Evolutionary conservation across 768 basidiomycete genomes (phyloP).

Genomic region (Boletus sensibilis): DNA sequence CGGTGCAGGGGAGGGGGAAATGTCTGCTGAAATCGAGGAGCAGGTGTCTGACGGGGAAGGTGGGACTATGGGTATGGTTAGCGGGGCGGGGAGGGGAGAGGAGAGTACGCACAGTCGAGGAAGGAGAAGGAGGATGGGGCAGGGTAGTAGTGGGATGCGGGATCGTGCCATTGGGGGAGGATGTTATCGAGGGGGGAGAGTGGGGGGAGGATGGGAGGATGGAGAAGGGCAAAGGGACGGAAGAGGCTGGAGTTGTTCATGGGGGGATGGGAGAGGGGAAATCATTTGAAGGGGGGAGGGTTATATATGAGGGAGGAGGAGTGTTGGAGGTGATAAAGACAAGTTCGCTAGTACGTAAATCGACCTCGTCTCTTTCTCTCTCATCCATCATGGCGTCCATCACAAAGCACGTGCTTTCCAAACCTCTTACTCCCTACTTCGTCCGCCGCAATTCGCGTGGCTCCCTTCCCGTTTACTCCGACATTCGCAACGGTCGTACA

Average conservation of each 20-base stretch:
- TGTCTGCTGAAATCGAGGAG: constrained; percentile 26
- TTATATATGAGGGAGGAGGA: constrained; percentile 8
- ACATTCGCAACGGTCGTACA: constrained; percentile 62
- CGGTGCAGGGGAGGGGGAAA: constrained; percentile 28
- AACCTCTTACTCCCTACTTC: constrained; percentile 41
- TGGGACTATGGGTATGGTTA: constrained; percentile 31
- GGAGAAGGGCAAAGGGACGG: background rate
- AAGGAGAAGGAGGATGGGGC: background rate
- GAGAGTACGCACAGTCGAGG: background rate
- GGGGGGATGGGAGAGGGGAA: background rate
- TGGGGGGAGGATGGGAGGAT: background rate
- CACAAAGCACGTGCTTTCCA: constrained; percentile 16
- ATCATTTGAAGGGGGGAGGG: background rate
- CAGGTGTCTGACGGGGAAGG: constrained; percentile 46
- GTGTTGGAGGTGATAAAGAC: background rate
- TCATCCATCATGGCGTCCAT: constrained; percentile 7
- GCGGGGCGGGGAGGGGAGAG: background rate
- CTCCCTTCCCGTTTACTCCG: constrained; percentile 72
- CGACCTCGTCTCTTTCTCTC: too few species aligned
- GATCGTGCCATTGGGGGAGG: background rate
- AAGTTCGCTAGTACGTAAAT: too few species aligned
- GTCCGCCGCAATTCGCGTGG: constrained; percentile 66
- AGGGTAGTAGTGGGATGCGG: background rate
- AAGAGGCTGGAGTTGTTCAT: background rate
- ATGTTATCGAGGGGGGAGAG: constrained; percentile 29